These are phyloP conservation scores for Spiraea crenata DNA, from an alignment of 331 rosid species.

Conservation along the genomic window DNA sequence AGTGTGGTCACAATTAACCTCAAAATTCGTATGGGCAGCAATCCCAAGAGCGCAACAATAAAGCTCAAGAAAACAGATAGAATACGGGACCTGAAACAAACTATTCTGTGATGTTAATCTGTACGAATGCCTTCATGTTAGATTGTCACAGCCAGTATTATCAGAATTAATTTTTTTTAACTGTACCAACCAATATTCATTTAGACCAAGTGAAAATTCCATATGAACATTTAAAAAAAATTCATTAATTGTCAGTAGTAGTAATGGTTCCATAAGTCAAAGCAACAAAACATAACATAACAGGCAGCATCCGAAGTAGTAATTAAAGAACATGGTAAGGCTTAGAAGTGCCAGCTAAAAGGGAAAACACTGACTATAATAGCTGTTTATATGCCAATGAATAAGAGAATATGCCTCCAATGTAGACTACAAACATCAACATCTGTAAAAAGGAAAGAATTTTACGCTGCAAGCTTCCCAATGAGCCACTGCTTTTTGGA, in stretches of 20 bases:
- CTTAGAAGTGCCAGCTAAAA: background rate
- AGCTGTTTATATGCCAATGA: background rate
- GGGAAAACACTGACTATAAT: background rate
- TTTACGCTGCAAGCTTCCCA: conserved; percentile 53
- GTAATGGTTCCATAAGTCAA: background rate
- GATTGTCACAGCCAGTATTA: conserved; percentile 11
- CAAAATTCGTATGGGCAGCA: conserved; percentile 52
- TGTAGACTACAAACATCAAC: background rate
- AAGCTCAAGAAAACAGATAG: conserved; percentile 45
- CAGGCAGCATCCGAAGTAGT: background rate
- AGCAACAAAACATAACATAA: background rate
- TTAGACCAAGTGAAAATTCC: conserved; percentile 21
- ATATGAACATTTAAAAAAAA: conserved; percentile 12
- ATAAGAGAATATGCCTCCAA: conserved; percentile 6
- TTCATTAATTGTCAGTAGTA: background rate
- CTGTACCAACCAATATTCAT: background rate
- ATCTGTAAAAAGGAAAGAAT: conserved; percentile 12
- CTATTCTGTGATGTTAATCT: conserved; percentile 20
- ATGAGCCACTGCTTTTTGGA: conserved; percentile 52
- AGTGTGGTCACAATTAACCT: conserved; percentile 50
- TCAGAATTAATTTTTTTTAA: background rate
- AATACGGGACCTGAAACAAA: conserved; percentile 60
- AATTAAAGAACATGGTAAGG: background rate
- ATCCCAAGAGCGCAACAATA: conserved; percentile 53
- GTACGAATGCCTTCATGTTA: conserved; percentile 8